phyloP scores from a whole-genome alignment of 2,329 filamentous ascomycete species.

The Aspergillus pseudoviridinutans region DNA sequence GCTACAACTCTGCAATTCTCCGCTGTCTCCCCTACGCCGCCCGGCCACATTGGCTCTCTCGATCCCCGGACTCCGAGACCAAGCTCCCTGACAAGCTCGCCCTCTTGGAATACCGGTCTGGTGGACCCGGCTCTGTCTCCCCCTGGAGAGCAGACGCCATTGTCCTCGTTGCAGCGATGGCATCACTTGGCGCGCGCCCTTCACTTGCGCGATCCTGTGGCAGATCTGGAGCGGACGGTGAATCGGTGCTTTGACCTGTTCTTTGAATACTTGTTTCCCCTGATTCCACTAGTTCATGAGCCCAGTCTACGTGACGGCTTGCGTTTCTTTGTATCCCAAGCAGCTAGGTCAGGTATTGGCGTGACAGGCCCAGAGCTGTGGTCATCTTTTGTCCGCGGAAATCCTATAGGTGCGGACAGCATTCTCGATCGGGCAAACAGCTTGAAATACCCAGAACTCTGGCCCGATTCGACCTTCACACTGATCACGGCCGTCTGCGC shows the following conservation, averaged over 20 bases:
- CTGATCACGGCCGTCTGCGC: slow-evolving; percentile 45
- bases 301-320: slow-evolving; percentile 37
- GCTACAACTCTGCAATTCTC: background rate
- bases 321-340: slow-evolving; percentile 25
- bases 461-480: slow-evolving; percentile 40
- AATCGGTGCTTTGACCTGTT: slow-evolving; percentile 38
- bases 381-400: background rate
- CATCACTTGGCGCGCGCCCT: slow-evolving; percentile 1
- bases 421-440: slow-evolving; percentile 6
- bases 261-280: slow-evolving; percentile 43
- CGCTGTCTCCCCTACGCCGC: background rate
- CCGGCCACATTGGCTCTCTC: background rate
- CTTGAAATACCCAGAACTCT: slow-evolving; percentile 22
- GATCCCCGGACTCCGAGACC: background rate
- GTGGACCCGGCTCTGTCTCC: background rate
- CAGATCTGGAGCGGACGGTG: slow-evolving; percentile 8
- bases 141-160: background rate
- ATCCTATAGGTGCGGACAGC: background rate
- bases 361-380: background rate
- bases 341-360: background rate
- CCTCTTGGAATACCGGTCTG: slow-evolving; percentile 4
- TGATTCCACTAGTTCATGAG: slow-evolving; percentile 43
- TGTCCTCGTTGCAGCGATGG: background rate
- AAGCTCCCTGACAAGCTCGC: background rate
- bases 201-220: background rate